Evolutionary conservation across 2,329 filamentous ascomycete genomes (phyloP).

Genomic region (Fusarium robinianum): DNA sequence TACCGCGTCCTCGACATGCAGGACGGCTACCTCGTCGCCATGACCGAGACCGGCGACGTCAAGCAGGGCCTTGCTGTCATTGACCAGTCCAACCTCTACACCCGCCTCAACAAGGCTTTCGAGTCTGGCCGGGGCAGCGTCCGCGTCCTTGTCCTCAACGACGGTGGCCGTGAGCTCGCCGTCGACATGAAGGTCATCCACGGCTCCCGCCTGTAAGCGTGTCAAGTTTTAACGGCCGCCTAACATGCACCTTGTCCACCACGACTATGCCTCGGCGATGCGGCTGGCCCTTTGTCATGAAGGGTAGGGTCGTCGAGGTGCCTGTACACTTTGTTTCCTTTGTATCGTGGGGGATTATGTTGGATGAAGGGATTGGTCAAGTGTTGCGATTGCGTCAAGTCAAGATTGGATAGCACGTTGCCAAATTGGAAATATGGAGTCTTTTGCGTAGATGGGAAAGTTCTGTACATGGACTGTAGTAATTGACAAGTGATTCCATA

Average conservation of each 20-base stretch:
- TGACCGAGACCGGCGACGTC: conserved; percentile 99
- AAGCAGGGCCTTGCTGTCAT: conserved; percentile 94
- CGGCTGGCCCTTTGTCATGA: conserved; percentile 23
- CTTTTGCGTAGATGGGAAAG: conserved; percentile 48
- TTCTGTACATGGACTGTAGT: conserved; percentile 49
- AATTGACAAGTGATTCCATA: conserved; percentile 41
- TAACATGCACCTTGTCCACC: conserved; percentile 30
- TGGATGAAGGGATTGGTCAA: conserved; percentile 37
- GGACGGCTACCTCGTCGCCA: conserved; percentile 85
- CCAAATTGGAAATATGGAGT: conserved; percentile 44
- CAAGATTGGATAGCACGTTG: conserved; percentile 42
- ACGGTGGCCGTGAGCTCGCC: conserved; percentile 89
- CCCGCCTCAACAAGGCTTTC: conserved; percentile 81
- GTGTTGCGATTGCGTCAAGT: conserved; percentile 35
- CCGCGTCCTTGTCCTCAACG: conserved; percentile 93
- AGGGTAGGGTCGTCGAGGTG: conserved; percentile 22
- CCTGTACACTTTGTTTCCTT: conserved; percentile 33
- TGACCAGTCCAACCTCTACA: conserved; percentile 89
- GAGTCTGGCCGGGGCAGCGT: conserved; percentile 91
- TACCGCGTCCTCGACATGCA: conserved; percentile 98
- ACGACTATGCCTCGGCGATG: conserved; percentile 23
- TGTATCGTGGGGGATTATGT: conserved; percentile 21
- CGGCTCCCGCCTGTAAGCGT: conserved; percentile 66
- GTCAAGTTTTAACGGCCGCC: conserved; percentile 30
- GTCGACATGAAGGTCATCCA: conserved; percentile 99